Evolutionary conservation across 805 yeast species (phyloP), one percentile per base, ranked within the genome.

Genomic region (Komagataella pseudopastoris): DNA sequence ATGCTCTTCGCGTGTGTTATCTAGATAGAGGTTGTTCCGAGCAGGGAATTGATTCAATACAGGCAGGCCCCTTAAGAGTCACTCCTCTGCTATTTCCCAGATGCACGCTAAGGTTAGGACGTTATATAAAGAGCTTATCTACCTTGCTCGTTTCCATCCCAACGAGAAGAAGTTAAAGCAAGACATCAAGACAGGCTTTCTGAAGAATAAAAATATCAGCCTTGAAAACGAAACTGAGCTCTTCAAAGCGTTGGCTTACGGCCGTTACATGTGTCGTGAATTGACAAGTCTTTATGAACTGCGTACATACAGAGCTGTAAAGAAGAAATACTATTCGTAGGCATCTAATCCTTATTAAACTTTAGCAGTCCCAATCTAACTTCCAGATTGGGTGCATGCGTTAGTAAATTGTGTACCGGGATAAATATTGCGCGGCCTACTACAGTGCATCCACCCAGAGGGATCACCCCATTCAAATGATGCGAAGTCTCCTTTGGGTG

Each of bases 201-300:
- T 67, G 63, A 49, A 56, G 55, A 23, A 52, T 44, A 18, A 59
- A 63, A 30, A 36, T n/a, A 16, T 51, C 1, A 43, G 49, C 6
- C 51, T 58, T 5, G 47, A 36, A 6, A 51, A 51, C 18, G 57
- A 58, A 7, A 54, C 54, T 6, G 62, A 61, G 2, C 50, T 66
- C 53, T 53, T 54, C 8, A 49, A 47, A 51, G 68, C 68, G 5
- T 53, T 67, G n/a, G 59, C 47, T 3, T 58, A 57, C 50, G 71
- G 71, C n/a, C 59, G 63, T 20, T 61, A 44, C 44, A 36, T 50
- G 14, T 24, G 46, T 36, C 51, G 48, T 43, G 72, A 68, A 50
- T 56, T 68, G 56, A 69, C 67, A 51, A 59, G 64, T 6, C 57
- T 68, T 47, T 68, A 67, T 53, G 66, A 63, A 49, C 59, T 68